Evolutionary conservation across 176 grass and related monocot genomes (phyloP).

Genomic region (Guadua angustifolia): DNA sequence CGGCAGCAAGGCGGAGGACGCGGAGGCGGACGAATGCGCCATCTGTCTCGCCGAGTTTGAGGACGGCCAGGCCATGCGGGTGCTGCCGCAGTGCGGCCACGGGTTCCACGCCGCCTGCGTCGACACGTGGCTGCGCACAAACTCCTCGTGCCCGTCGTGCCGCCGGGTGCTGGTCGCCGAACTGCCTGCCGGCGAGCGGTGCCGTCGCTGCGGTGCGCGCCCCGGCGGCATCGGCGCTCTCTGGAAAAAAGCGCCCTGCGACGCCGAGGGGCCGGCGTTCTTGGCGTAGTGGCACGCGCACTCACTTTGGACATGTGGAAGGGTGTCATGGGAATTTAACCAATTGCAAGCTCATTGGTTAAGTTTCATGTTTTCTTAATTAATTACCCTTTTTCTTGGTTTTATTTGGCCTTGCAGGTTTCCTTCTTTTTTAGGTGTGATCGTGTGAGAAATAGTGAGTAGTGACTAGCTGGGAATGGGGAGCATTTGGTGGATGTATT

Average conservation of each 20-base stretch:
- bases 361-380: neutral
- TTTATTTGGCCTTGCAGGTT: conserved; percentile 23
- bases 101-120: conserved; percentile 67
- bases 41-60: conserved; percentile 76
- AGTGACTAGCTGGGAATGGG: conserved; percentile 24
- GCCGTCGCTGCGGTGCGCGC: conserved; percentile 49
- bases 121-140: conserved; percentile 69
- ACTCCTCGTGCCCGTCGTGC: conserved; percentile 82
- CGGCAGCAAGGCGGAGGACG: conserved; percentile 16
- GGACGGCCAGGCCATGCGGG: conserved; percentile 62
- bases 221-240: conserved; percentile 37
- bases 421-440: conserved; percentile 40
- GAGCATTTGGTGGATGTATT: conserved; percentile 17
- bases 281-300: conserved; percentile 50
- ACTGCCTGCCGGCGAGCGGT: conserved; percentile 45
- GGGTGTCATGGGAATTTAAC: neutral
- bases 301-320: conserved; percentile 21
- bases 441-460: neutral
- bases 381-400: neutral
- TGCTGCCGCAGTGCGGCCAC: conserved; percentile 75
- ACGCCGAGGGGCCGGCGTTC: conserved; percentile 34
- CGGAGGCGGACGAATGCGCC: conserved; percentile 61
- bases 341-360: conserved; percentile 25
- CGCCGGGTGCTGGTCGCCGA: conserved; percentile 54
- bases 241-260: conserved; percentile 47